Base-by-base conservation (phyloP, 129 eudicot species). In the Arctium lappa region DNA sequence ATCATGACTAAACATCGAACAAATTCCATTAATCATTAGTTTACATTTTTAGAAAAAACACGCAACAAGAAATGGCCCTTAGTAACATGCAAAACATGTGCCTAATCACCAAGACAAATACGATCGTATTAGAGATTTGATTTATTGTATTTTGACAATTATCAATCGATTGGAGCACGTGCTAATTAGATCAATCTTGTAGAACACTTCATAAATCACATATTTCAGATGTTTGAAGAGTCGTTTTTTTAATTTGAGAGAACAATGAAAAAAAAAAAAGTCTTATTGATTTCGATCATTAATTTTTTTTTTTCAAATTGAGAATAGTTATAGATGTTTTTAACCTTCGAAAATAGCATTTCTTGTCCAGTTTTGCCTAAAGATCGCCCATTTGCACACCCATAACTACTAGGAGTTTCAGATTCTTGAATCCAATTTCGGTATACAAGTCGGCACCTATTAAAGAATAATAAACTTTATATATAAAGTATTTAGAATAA, bases 51-150 rank as follows among this genome's bases (percentile, higher is more conserved):
- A 79, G 76, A 65, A 79, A 81, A 75, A 79, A 63, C 80, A 79
- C 34, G 72, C 42, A 70, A 84, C 80, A 73, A 65, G 36, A 62
- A 80, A 34, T 65, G 84, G 87, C 32, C 84, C 80, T 74, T 72
- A 7, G 87, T 68, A 66, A 48, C 87, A 79, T 84, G 87, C 65
- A 74, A 84, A 73, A 42, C 87, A 84, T 79, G 87, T 79, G 87
- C 33, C 75, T 79, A 79, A 65, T 79, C 40, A 75, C 80, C 72
- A 65, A 84, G 84, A 66, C 84, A 79, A 44, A 63, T 34, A 16
- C 71, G 80, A 84, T 79, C 79, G 70, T 70, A 1, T 73, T 84
- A 46, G 66, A 70, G 74, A 70, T 63, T 79, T 27, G 71, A 84
- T 84, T 75, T 70, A 63, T 56, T 16, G 48, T 62, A 78, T 40